A percentile compares a stretch with the other conserved stretches of the same genome.
Evolutionary conservation across 2,329 filamentous ascomycete species (phyloP).

Genomic region (Fusarium coicis): DNA sequence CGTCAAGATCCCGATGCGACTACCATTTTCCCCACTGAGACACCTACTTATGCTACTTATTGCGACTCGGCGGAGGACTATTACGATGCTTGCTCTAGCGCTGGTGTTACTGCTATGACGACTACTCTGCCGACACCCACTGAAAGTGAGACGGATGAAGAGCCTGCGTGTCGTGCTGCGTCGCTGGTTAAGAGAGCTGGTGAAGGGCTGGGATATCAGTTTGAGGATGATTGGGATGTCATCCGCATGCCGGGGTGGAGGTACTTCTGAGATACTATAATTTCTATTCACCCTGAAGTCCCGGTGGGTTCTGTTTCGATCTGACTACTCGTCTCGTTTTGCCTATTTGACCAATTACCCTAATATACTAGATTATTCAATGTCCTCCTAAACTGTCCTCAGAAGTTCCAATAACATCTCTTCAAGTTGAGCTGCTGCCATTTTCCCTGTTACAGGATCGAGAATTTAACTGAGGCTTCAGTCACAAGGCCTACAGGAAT

Average conservation of each 20-base stretch:
- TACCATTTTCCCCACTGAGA: neutral
- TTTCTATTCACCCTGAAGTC: neutral
- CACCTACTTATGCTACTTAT: neutral
- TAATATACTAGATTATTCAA: too few species aligned
- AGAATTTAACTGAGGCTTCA: too few species aligned
- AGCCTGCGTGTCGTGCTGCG: neutral
- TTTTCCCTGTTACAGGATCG: too few species aligned
- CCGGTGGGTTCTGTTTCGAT: too few species aligned
- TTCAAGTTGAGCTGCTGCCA: too few species aligned
- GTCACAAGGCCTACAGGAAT: too few species aligned
- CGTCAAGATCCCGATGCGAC: neutral
- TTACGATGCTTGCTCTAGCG: neutral
- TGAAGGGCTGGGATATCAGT: neutral
- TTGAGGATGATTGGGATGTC: neutral
- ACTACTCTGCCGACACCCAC: neutral
- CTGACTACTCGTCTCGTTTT: too few species aligned
- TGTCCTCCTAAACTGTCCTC: too few species aligned
- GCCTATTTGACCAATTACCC: too few species aligned
- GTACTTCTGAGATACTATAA: rapidly evolving
- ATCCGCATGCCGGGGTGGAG: neutral
- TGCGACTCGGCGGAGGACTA: neutral
- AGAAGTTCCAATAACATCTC: too few species aligned
- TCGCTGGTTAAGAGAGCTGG: neutral
- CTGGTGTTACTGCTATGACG: neutral
- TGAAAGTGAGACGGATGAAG: neutral